Base-by-base conservation (phyloP, 1,284 basidiomycete genomes). In the Coriolopsis trogii region DNA sequence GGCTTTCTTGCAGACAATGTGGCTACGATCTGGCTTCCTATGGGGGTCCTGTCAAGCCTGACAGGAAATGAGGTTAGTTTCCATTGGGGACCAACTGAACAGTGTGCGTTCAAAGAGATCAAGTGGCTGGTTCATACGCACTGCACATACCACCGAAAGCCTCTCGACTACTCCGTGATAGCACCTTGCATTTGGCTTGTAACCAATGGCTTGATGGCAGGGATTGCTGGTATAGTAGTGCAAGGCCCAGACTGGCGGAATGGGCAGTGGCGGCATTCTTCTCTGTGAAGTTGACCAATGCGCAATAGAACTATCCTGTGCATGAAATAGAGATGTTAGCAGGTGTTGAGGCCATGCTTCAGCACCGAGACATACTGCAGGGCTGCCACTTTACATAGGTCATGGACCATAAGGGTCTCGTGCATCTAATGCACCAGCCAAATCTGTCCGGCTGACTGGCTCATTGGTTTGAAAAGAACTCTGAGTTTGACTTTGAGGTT, bases 301-400 rank as follows among this genome's bases (percentile, higher is more conserved):
- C 69, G 1, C 67, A 72, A 38, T 60, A 63, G 39, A 71, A 65
- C 34, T 66, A 66, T 33, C 54, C 63, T 13, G 58, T 61, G 8
- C 65, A 66, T 28, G 62, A 66, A 30, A 51, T 62, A 10, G 67
- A 70, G 43, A 43, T 69, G 39, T 47, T 71, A 18, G 69, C 70
- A 0, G 63, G 65, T 0, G 56, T 70, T 1, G 65, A 70, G 47
- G 61, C 66, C 0, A 46, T 73, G 53, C 62, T 61, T 29, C 54
- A 58, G 8, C 69, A 67, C 45, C 41, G 63, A 1, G 56, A 63
- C 37, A 46, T 68, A 23, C 50, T 67, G 3, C 50, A 51, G 1
- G 64, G 68, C 0, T 24, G 44, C 5, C 31, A 31, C 2, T 63
- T 70, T 40, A 55, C 49, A 0, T 56, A 70, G 23, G 46, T 31